Percentiles rank a stretch among this genome's conserved stretches.
Conservation (phyloP, 495 filamentous ascomycete species). For the Penicillium samsonianum region DNA sequence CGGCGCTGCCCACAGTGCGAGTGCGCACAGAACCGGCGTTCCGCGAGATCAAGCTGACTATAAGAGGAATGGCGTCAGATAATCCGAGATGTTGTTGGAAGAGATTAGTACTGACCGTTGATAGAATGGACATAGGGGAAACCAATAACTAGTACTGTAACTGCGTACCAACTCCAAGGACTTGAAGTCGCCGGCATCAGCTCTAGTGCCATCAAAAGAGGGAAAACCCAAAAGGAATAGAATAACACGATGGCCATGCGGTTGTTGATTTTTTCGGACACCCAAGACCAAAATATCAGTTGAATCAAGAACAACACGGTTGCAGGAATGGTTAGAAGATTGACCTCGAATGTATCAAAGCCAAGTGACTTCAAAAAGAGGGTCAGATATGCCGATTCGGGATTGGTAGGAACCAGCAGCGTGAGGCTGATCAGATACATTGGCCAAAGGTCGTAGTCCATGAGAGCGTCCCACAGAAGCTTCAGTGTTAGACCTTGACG, state of each 20-base stretch:
- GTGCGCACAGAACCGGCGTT: conserved; percentile 39
- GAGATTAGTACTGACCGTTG: conserved; percentile 17
- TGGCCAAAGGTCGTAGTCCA: conserved; percentile 68
- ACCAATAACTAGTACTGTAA: conserved; percentile 26
- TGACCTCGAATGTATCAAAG: conserved; percentile 61
- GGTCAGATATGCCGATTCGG: conserved; percentile 49
- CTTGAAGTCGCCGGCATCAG: conserved; percentile 15
- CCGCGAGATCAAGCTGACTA: conserved; percentile 26
- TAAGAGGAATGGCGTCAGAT: background rate
- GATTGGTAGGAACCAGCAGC: conserved; percentile 11
- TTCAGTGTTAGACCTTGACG: conserved; percentile 57
- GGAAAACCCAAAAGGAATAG: conserved; percentile 59
- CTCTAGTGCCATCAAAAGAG: conserved; percentile 35
- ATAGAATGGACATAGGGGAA: conserved; percentile 33
- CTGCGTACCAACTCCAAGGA: conserved; percentile 19
- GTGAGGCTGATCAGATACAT: conserved; percentile 59
- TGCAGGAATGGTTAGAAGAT: conserved; percentile 59
- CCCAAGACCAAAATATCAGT: conserved; percentile 54
- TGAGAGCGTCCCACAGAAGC: conserved; percentile 53
- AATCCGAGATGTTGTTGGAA: background rate
- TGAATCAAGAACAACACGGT: conserved; percentile 14
- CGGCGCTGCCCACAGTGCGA: conserved; percentile 31
- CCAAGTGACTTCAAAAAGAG: conserved; percentile 53
- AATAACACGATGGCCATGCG: conserved; percentile 40
- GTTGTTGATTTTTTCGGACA: conserved; percentile 58